These are phyloP conservation scores for Phaseolus coccineus DNA, from an alignment of 331 rosid genomes.

Conservation along the genomic window DNA sequence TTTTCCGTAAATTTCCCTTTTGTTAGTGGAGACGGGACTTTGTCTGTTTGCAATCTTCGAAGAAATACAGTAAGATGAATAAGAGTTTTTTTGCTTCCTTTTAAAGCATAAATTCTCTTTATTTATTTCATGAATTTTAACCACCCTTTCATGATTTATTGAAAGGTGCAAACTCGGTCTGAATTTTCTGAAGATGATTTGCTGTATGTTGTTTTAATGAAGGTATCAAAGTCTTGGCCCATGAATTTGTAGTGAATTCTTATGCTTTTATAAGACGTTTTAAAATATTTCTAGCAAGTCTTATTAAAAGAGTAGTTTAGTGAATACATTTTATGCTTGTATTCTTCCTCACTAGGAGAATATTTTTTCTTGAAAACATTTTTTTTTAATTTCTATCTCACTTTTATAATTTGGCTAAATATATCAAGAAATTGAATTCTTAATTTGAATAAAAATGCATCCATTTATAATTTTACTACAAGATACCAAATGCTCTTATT, in stretches of 20 bases:
- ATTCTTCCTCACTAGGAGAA: constrained; percentile 1
- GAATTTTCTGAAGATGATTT: constrained; percentile 95
- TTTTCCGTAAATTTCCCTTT: constrained; percentile 32
- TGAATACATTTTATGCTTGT: neutral
- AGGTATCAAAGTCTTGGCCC: constrained; percentile 57
- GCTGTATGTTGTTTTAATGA: constrained; percentile 87
- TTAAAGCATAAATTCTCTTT: neutral
- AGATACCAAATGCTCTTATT: neutral
- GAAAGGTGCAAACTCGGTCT: constrained; percentile 80
- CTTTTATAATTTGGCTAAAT: constrained; percentile 1
- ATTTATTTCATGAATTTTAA: constrained; percentile 20
- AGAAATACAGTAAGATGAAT: constrained; percentile 70
- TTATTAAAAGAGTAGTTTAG: neutral
- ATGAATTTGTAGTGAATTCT: neutral
- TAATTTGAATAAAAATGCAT: neutral
- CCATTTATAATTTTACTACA: neutral
- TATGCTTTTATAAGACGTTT: neutral
- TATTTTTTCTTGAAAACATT: neutral
- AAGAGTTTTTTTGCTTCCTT: constrained; percentile 5
- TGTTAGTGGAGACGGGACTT: constrained; percentile 92
- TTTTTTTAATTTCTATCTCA: neutral
- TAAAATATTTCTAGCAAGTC: neutral
- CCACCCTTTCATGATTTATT: constrained; percentile 38
- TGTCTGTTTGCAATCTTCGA: constrained; percentile 91
- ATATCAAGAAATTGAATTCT: neutral